Percentiles rank a stretch among this genome's conserved stretches.
Conservation (phyloP, 257 asterid genomes). For the Forsythia viridissima region DNA sequence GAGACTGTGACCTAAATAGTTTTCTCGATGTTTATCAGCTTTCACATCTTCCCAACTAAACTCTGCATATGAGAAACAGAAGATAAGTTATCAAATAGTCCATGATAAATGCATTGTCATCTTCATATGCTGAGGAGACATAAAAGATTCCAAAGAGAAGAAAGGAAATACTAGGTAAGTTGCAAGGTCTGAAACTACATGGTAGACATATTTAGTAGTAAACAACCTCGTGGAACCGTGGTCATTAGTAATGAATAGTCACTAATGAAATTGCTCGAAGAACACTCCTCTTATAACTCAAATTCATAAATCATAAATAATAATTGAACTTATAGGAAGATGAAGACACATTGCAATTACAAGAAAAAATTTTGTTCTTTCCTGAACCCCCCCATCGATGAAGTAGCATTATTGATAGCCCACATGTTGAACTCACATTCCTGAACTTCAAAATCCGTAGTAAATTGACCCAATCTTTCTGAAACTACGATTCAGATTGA, state of each 20-base stretch:
- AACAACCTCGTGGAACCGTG: not conserved
- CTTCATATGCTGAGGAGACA: not conserved
- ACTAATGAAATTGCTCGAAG: not conserved
- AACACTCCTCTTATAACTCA: not conserved
- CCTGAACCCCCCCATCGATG: not conserved
- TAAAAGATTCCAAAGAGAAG: not conserved
- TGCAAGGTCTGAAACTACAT: not conserved
- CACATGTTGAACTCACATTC: not conserved
- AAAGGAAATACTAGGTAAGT: not conserved
- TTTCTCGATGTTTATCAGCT: constrained; percentile 92
- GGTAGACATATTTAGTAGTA: not conserved
- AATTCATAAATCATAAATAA: not conserved
- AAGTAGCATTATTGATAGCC: not conserved
- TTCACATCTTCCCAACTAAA: constrained; percentile 98
- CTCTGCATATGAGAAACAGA: constrained; percentile 49
- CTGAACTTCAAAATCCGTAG: not conserved
- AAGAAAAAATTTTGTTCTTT: not conserved
- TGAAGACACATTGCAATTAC: not conserved
- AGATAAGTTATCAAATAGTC: not conserved
- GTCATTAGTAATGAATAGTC: not conserved
- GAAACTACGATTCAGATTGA: not conserved
- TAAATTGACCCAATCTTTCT: not conserved
- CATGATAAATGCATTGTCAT: not conserved
- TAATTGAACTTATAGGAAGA: not conserved
- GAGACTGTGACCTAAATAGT: constrained; percentile 90